phyloP scores from a whole-genome alignment of 2,329 filamentous ascomycete genomes.

The Botrytis paeoniae region DNA sequence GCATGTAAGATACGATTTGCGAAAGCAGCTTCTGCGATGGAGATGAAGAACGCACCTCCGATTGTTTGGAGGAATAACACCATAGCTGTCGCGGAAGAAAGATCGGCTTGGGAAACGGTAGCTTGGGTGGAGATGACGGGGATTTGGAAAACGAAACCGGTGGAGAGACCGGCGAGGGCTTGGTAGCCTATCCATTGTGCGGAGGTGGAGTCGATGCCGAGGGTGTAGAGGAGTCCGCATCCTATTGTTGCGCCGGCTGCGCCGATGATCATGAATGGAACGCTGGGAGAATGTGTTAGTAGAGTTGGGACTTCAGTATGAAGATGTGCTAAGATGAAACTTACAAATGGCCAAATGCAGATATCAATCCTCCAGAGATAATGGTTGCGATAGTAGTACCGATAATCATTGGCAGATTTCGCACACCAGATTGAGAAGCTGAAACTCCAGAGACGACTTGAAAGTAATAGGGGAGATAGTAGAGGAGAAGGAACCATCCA shows the following conservation, averaged over 20 bases:
- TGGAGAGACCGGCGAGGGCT: constrained; percentile 53
- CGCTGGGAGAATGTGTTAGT: constrained; percentile 22
- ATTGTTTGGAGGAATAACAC: constrained; percentile 49
- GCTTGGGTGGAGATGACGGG: constrained; percentile 41
- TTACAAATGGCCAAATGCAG: constrained; percentile 37
- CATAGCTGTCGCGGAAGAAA: constrained; percentile 48
- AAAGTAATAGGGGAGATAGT: constrained; percentile 52
- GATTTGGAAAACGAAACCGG: constrained; percentile 53
- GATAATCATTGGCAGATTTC: constrained; percentile 42
- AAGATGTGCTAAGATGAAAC: neutral
- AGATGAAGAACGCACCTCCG: constrained; percentile 50
- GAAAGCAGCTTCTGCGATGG: constrained; percentile 48
- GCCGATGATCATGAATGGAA: constrained; percentile 39
- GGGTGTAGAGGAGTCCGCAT: constrained; percentile 56
- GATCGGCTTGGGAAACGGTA: constrained; percentile 42
- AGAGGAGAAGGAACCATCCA: constrained; percentile 45
- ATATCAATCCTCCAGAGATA: constrained; percentile 38
- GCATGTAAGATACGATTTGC: constrained; percentile 44
- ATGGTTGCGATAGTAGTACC: constrained; percentile 38
- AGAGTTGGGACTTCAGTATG: neutral
- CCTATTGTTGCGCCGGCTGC: constrained; percentile 36
- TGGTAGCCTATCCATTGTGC: constrained; percentile 58
- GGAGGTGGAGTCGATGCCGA: constrained; percentile 46
- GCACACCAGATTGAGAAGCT: constrained; percentile 37
- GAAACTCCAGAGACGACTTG: constrained; percentile 42